These are phyloP conservation scores for Furcasterigmium sp. DNA, from an alignment of 2,329 filamentous ascomycete species.

Conservation along the genomic window DNA sequence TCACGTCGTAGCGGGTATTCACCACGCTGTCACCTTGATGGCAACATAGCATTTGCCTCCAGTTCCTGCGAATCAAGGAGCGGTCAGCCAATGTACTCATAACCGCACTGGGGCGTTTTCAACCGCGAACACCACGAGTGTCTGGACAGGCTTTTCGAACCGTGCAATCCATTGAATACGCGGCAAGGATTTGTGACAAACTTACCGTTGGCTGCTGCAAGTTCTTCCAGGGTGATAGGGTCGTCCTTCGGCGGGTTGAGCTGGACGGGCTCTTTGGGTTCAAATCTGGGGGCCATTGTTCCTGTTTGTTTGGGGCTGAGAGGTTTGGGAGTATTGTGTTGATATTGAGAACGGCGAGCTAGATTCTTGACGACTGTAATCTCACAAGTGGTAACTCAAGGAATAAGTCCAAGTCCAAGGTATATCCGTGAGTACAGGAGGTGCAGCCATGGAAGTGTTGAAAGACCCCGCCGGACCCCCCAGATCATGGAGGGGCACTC, in stretches of 20 bases:
- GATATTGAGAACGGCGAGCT: no score
- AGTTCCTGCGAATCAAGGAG: slow-evolving; percentile 41
- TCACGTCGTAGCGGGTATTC: no score
- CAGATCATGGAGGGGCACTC: background rate
- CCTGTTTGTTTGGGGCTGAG: slow-evolving; percentile 6
- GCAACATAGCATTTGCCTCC: slow-evolving; percentile 63
- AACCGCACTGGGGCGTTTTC: no score
- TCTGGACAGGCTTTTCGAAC: no score
- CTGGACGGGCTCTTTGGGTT: slow-evolving; percentile 70
- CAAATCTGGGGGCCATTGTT: slow-evolving; percentile 62
- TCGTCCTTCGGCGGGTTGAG: slow-evolving; percentile 85
- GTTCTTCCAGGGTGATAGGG: slow-evolving; percentile 72
- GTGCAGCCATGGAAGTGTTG: no score
- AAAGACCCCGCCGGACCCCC: background rate
- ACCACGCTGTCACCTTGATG: slow-evolving; percentile 66
- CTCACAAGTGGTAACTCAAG: no score
- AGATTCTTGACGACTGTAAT: no score
- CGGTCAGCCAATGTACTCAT: background rate
- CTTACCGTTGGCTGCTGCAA: slow-evolving; percentile 82
- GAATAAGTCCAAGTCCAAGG: background rate
- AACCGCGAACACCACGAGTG: no score
- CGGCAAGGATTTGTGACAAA: no score
- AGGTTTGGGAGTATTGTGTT: background rate
- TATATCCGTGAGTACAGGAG: no score
- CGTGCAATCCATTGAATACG: no score